phyloP scores from a whole-genome alignment of 345 rosid species.

The Murraya paniculata region DNA sequence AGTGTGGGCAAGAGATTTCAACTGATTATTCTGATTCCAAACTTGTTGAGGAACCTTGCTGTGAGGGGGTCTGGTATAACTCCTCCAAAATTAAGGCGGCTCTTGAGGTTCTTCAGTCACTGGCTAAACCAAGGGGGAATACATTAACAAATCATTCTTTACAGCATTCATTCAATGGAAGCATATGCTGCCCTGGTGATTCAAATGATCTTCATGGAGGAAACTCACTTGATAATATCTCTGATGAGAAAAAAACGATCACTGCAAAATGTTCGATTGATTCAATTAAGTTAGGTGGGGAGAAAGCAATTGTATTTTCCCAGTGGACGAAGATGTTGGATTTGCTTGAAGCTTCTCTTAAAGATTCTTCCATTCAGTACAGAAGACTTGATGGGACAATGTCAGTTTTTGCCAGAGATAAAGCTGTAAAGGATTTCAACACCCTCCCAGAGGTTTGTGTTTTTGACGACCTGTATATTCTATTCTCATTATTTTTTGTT shows the following conservation, averaged over 20 bases:
- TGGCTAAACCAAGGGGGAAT: slow-evolving; percentile 42
- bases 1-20: slow-evolving; percentile 26
- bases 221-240: slow-evolving; percentile 14
- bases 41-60: slow-evolving; percentile 29
- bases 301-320: slow-evolving; percentile 92
- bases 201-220: slow-evolving; percentile 18
- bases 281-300: slow-evolving; percentile 43
- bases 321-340: slow-evolving; percentile 99
- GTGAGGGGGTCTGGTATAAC: slow-evolving; percentile 30
- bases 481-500: not conserved
- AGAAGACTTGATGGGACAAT: slow-evolving; percentile 99
- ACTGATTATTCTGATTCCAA: slow-evolving; percentile 37
- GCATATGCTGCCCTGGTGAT: slow-evolving; percentile 23
- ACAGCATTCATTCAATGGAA: slow-evolving; percentile 26
- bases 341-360: slow-evolving; percentile 76
- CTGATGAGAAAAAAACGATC: slow-evolving; percentile 22
- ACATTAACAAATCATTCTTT: slow-evolving; percentile 14
- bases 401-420: slow-evolving; percentile 92
- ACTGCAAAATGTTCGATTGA: slow-evolving; percentile 21
- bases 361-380: slow-evolving; percentile 64
- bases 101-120: slow-evolving; percentile 66
- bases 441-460: slow-evolving; percentile 77
- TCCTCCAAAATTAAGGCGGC: slow-evolving; percentile 96
- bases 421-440: slow-evolving; percentile 96
- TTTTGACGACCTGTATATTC: not conserved